Evolutionary conservation across 1,284 basidiomycete genomes (phyloP).

Genomic region (Mycosarcoma maydis): DNA sequence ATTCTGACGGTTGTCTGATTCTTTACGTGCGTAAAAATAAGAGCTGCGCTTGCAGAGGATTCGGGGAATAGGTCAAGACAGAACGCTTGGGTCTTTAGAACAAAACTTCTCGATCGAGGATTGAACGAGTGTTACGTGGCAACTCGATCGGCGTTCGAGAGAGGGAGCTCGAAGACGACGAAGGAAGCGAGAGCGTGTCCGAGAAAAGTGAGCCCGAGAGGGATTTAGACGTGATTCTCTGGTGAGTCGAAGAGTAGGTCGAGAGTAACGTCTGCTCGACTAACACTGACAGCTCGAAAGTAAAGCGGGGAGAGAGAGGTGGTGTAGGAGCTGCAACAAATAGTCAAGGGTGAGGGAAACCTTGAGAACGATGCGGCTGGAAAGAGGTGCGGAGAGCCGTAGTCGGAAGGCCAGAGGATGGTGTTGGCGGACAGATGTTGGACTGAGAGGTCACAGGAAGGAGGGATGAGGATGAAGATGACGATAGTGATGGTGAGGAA

Average conservation of each 20-base stretch:
- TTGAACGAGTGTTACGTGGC: no score
- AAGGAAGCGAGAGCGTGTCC: background rate
- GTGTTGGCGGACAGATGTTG: background rate
- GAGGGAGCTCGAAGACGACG: slow-evolving; percentile 16
- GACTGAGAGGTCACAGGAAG: background rate
- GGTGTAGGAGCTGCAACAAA: slow-evolving; percentile 14
- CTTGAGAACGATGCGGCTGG: slow-evolving; percentile 30
- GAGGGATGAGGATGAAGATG: background rate
- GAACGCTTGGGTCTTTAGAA: no score
- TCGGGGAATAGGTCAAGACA: no score
- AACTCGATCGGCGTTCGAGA: slow-evolving; percentile 1
- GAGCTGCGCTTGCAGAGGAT: background rate
- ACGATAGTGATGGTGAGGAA: slow-evolving; percentile 4
- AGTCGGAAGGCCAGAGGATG: background rate
- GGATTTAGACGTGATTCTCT: slow-evolving; percentile 15
- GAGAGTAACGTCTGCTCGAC: background rate
- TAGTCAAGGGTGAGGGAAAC: slow-evolving; percentile 47
- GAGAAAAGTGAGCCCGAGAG: slow-evolving; percentile 16
- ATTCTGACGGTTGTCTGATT: slow-evolving; percentile 11
- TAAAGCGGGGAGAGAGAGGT: background rate
- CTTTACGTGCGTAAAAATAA: no score
- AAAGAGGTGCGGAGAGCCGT: background rate
- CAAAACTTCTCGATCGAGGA: no score
- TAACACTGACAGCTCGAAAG: background rate
- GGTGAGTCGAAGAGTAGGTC: background rate